Evolutionary conservation across 2,329 filamentous ascomycete species (phyloP).

Genomic region (Westerdykella aurantiaca): DNA sequence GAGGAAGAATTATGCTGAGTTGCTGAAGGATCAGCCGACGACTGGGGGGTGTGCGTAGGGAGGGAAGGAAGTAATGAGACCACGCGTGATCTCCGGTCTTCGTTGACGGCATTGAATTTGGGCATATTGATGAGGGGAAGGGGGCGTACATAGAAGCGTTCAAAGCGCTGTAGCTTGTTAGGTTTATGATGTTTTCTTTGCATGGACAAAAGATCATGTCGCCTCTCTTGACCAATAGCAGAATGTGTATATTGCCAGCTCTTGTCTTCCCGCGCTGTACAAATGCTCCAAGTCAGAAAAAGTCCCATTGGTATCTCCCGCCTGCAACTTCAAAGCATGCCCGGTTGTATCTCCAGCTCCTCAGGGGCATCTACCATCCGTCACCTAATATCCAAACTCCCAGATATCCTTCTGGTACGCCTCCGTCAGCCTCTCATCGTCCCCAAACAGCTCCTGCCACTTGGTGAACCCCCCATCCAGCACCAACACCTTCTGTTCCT

Average conservation of each 20-base stretch:
- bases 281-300: too few species aligned
- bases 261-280: too few species aligned
- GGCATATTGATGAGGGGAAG: too few species aligned
- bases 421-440: conserved; percentile 75
- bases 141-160: not conserved
- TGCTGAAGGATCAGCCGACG: conserved; percentile 10
- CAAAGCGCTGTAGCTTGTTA: not conserved
- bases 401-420: conserved; percentile 80
- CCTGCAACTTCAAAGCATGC: too few species aligned
- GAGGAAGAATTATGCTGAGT: conserved; percentile 29
- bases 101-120: not conserved
- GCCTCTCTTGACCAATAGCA: too few species aligned
- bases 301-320: too few species aligned
- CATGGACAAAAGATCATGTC: too few species aligned
- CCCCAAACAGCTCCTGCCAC: conserved; percentile 81
- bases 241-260: too few species aligned
- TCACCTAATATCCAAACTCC: conserved; percentile 48
- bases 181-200: too few species aligned
- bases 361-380: too few species aligned
- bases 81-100: not conserved
- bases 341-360: too few species aligned
- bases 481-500: conserved; percentile 68
- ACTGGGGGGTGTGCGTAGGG: not conserved
- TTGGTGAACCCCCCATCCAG: conserved; percentile 77
- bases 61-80: conserved; percentile 4